Conservation (phyloP, 106 monocot species). For the Gastrodia elata region DNA sequence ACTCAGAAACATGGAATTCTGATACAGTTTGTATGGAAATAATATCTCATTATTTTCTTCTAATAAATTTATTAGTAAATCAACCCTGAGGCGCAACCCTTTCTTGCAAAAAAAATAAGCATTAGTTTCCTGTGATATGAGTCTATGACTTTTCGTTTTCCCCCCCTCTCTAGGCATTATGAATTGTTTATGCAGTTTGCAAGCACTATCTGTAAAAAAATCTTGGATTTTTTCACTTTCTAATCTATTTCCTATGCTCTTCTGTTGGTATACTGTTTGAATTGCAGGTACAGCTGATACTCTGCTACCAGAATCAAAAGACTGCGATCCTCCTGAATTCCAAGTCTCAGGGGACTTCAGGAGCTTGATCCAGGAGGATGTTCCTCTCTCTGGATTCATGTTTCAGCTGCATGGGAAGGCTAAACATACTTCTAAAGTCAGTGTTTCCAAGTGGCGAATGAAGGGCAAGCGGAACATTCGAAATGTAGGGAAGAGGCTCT, state of each 20-base stretch:
- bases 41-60: not conserved
- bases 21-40: not conserved
- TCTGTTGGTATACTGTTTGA: not conserved
- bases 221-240: not conserved
- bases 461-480: slow-evolving; percentile 84
- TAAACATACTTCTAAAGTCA: slow-evolving; percentile 22
- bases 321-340: slow-evolving; percentile 7
- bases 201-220: not conserved
- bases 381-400: slow-evolving; percentile 14
- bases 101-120: not conserved
- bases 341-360: slow-evolving; percentile 11
- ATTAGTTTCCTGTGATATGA: not conserved
- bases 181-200: not conserved
- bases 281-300: slow-evolving; percentile 16
- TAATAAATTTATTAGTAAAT: not conserved
- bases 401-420: slow-evolving; percentile 12
- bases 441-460: slow-evolving; percentile 76
- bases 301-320: slow-evolving; percentile 1
- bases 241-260: not conserved
- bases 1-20: not conserved
- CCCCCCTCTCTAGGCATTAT: not conserved
- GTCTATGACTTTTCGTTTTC: not conserved
- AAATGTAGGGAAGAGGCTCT: slow-evolving; percentile 34
- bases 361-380: slow-evolving; percentile 9
- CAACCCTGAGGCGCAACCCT: not conserved